A percentile compares a stretch with the other conserved stretches of the same genome.
These are phyloP conservation scores for Tephrocybe sp. DNA, from an alignment of 768 basidiomycete genomes.

Conservation along the genomic window DNA sequence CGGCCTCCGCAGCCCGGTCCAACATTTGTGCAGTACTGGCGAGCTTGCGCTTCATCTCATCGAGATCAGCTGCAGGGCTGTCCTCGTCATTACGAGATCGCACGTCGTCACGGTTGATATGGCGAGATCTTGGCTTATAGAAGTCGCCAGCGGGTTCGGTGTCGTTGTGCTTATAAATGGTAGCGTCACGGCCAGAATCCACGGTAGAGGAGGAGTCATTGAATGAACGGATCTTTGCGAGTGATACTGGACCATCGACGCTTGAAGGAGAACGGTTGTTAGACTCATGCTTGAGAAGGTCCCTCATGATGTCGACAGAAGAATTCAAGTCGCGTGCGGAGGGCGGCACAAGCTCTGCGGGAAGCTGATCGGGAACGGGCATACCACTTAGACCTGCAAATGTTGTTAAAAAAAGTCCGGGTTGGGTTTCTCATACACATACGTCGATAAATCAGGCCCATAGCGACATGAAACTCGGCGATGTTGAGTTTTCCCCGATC, in stretches of 20 bases:
- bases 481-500: slow-evolving; percentile 95
- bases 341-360: slow-evolving; percentile 86
- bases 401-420: neutral
- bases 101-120: slow-evolving; percentile 81
- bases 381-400: slow-evolving; percentile 86
- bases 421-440: slow-evolving; percentile 30
- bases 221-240: slow-evolving; percentile 71
- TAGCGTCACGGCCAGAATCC: slow-evolving; percentile 76
- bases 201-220: slow-evolving; percentile 47
- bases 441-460: slow-evolving; percentile 98
- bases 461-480: slow-evolving; percentile 96
- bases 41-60: slow-evolving; percentile 84
- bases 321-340: slow-evolving; percentile 86
- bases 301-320: slow-evolving; percentile 87
- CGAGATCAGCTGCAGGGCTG: slow-evolving; percentile 62
- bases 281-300: slow-evolving; percentile 82
- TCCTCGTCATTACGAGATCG: slow-evolving; percentile 71
- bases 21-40: slow-evolving; percentile 77
- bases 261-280: slow-evolving; percentile 64
- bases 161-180: slow-evolving; percentile 84
- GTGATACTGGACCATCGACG: slow-evolving; percentile 53
- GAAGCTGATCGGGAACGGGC: slow-evolving; percentile 82
- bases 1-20: slow-evolving; percentile 67
- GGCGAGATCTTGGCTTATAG: slow-evolving; percentile 80
- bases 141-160: slow-evolving; percentile 56